Evolutionary conservation across 495 filamentous ascomycete genomes (phyloP).

Genomic region (Neurospora sp.): DNA sequence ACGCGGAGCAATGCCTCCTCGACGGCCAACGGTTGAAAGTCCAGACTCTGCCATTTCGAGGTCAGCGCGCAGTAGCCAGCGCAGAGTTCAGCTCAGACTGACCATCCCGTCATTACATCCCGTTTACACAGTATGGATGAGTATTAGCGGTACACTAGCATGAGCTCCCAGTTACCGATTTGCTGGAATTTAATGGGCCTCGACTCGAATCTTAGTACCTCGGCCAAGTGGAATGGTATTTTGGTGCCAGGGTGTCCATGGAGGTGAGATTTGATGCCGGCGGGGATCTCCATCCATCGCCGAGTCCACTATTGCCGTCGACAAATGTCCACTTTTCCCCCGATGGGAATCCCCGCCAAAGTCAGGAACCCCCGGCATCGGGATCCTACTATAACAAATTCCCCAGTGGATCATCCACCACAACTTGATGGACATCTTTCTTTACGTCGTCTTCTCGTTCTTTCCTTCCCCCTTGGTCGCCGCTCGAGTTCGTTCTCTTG

Average conservation of each 20-base stretch:
- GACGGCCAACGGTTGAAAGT: not conserved
- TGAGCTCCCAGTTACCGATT: not conserved
- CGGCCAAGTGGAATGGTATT: not conserved
- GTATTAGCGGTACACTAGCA: not conserved
- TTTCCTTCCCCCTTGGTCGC: not conserved
- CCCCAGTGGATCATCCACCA: not conserved
- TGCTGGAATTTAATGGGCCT: not conserved
- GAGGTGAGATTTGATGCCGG: not conserved
- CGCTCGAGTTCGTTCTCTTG: not conserved
- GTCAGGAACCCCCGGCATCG: not conserved
- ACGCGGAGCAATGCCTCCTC: not conserved
- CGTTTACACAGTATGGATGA: too few species aligned
- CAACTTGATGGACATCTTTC: not conserved
- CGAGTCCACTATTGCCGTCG: not conserved
- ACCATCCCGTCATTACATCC: not conserved
- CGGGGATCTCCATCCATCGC: not conserved
- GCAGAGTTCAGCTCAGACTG: not conserved
- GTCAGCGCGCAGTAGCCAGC: not conserved
- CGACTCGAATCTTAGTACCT: not conserved
- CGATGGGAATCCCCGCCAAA: not conserved
- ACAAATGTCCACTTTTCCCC: not conserved
- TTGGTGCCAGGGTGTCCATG: not conserved
- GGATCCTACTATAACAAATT: not conserved
- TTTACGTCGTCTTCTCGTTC: not conserved
- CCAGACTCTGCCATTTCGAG: not conserved